phyloP scores from a whole-genome alignment of 345 rosid species.

The Cardamine occulta region DNA sequence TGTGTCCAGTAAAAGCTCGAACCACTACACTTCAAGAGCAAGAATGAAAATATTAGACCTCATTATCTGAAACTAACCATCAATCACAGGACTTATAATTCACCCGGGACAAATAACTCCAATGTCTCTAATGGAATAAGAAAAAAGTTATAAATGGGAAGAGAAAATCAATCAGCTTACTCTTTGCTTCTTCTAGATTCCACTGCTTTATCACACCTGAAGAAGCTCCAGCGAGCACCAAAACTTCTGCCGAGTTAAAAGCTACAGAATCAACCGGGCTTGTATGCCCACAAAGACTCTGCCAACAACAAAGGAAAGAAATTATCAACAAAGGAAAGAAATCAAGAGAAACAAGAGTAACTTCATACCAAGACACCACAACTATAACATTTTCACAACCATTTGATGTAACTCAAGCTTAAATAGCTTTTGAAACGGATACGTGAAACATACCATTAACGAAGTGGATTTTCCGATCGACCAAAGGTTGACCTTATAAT shows the following conservation, averaged over 20 bases:
- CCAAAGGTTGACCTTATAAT: slow-evolving; percentile 92
- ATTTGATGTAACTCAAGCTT: slow-evolving; percentile 3
- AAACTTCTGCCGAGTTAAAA: slow-evolving; percentile 43
- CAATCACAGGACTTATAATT: slow-evolving; percentile 8
- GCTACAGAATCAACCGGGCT: slow-evolving; percentile 44
- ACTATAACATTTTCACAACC: slow-evolving; percentile 6
- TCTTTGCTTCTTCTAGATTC: slow-evolving; percentile 44
- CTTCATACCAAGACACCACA: slow-evolving; percentile 1
- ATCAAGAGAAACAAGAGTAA: no score
- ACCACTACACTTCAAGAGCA: slow-evolving; percentile 96
- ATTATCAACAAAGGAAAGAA: background rate
- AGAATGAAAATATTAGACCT: slow-evolving; percentile 47
- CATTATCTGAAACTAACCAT: slow-evolving; percentile 24
- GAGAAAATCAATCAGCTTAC: slow-evolving; percentile 28
- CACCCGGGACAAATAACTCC: background rate
- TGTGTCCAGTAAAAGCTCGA: slow-evolving; percentile 92
- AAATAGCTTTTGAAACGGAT: background rate
- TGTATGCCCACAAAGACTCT: slow-evolving; percentile 50
- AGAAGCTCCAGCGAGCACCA: slow-evolving; percentile 49
- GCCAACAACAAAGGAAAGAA: slow-evolving; percentile 19
- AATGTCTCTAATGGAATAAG: background rate
- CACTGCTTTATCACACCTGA: slow-evolving; percentile 45
- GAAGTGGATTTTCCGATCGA: slow-evolving; percentile 82
- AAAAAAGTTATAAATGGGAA: background rate
- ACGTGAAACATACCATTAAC: slow-evolving; percentile 62